Percentiles rank a stretch among this genome's conserved stretches.
Evolutionary conservation across 192 early-diverging fungal genomes (phyloP).

Genomic region (Bifiguratus adelaidae): DNA sequence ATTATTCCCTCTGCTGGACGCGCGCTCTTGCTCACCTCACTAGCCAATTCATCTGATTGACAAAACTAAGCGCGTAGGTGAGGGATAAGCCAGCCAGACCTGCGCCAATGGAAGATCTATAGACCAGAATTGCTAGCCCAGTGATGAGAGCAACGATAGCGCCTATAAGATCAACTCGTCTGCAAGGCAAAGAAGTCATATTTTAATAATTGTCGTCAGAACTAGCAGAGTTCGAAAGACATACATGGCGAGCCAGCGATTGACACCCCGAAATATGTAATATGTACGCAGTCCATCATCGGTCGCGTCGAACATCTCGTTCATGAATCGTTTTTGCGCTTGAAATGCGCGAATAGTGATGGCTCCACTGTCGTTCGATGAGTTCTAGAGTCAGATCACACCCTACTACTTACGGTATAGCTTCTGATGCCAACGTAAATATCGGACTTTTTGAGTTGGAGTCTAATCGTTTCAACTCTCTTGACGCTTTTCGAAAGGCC

Average conservation of each 20-base stretch:
- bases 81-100: conserved; percentile 76
- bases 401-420: conserved; percentile 40
- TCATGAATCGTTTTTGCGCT: conserved; percentile 49
- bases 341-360: conserved; percentile 79
- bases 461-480: conserved; percentile 88
- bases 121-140: conserved; percentile 49
- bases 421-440: conserved; percentile 73
- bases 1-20: not conserved
- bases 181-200: not conserved
- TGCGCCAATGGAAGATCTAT: conserved; percentile 40
- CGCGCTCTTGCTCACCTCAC: not conserved
- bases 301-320: conserved; percentile 37
- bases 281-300: conserved; percentile 70
- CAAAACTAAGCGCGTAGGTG: conserved; percentile 74
- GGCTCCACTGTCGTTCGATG: conserved; percentile 27
- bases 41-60: conserved; percentile 39
- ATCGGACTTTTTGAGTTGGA: conserved; percentile 63
- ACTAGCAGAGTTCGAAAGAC: not conserved
- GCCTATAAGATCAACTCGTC: conserved; percentile 57
- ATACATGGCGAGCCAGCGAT: conserved; percentile 62
- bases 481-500: conserved; percentile 60
- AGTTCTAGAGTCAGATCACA: too few species aligned
- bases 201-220: not conserved
- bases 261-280: conserved; percentile 66
- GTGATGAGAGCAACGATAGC: conserved; percentile 60